A percentile compares a stretch with the other conserved stretches of the same genome.
These are phyloP conservation scores for Quercus glauca DNA, from an alignment of 306 rosid genomes.

Conservation along the genomic window DNA sequence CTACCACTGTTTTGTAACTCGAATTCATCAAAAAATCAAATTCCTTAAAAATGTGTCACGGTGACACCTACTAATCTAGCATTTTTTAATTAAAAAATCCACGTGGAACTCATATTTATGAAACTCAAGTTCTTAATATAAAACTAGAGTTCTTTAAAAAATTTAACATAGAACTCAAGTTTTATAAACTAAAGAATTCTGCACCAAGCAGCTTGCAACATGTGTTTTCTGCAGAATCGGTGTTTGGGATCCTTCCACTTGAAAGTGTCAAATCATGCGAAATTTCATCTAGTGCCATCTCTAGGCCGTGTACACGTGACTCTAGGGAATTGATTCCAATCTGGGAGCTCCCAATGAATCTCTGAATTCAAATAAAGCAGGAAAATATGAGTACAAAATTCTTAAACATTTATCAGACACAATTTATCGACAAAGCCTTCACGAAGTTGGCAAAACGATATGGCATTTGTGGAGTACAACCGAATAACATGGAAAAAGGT, in stretches of 20 bases:
- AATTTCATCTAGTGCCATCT: slow-evolving; percentile 83
- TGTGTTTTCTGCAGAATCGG: too few relatives aligned
- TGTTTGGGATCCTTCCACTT: slow-evolving; percentile 30
- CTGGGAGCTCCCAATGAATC: slow-evolving; percentile 91
- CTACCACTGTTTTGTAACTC: too few relatives aligned
- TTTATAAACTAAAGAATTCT: too few relatives aligned
- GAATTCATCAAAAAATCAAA: too few relatives aligned
- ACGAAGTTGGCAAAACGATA: neutral
- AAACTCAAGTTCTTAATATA: slow-evolving; percentile 41
- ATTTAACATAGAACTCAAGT: too few relatives aligned
- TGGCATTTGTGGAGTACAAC: too few relatives aligned
- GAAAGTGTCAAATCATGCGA: slow-evolving; percentile 77
- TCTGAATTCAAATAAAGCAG: slow-evolving; percentile 39
- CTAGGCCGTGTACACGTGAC: slow-evolving; percentile 84
- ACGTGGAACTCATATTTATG: neutral
- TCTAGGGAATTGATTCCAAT: slow-evolving; percentile 72
- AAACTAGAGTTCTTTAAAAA: slow-evolving; percentile 47
- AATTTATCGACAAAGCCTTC: neutral
- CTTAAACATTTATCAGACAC: neutral
- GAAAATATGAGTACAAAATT: neutral
- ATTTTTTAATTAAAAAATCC: too few relatives aligned
- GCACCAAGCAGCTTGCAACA: too few relatives aligned
- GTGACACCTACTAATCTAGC: too few relatives aligned
- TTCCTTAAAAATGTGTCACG: too few relatives aligned
- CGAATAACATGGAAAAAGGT: too few relatives aligned